These are phyloP conservation scores for Talaromyces sp. DNA, from an alignment of 2,329 filamentous ascomycete genomes.

Conservation along the genomic window DNA sequence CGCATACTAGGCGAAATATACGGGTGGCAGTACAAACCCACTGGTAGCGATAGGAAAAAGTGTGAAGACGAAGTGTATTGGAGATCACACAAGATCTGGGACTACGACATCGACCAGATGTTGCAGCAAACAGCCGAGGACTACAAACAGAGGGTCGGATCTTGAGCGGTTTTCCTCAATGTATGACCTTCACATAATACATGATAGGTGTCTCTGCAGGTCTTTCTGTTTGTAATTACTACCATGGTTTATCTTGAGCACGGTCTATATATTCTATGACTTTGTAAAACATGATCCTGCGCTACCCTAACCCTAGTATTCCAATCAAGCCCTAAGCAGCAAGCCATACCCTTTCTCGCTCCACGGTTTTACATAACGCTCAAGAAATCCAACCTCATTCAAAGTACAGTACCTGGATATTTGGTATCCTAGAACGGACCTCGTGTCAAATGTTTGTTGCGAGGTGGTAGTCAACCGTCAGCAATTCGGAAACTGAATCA, in stretches of 20 bases:
- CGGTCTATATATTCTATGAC: not conserved
- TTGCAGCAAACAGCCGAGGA: conserved; percentile 4
- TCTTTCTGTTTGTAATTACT: not conserved
- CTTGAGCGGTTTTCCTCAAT: not conserved
- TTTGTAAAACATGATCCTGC: not conserved
- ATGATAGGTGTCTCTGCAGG: not conserved
- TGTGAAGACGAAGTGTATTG: conserved; percentile 21
- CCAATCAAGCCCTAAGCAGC: too few species aligned
- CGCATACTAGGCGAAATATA: conserved; percentile 37
- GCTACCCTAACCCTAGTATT: not conserved
- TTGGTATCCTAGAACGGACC: too few species aligned
- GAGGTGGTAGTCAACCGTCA: too few species aligned
- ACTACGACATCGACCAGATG: conserved; percentile 32
- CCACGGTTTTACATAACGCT: too few species aligned
- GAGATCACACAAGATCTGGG: conserved; percentile 32
- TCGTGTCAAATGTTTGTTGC: too few species aligned
- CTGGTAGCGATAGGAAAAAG: conserved; percentile 25
- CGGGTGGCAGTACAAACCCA: conserved; percentile 24
- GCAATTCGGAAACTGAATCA: too few species aligned
- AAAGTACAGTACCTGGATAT: too few species aligned
- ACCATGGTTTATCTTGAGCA: not conserved
- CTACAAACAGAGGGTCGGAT: not conserved
- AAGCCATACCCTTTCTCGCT: too few species aligned
- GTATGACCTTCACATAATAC: not conserved
- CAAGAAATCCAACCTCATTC: too few species aligned